phyloP scores from a whole-genome alignment of 768 basidiomycete genomes.

The Hygrophorus russula region DNA sequence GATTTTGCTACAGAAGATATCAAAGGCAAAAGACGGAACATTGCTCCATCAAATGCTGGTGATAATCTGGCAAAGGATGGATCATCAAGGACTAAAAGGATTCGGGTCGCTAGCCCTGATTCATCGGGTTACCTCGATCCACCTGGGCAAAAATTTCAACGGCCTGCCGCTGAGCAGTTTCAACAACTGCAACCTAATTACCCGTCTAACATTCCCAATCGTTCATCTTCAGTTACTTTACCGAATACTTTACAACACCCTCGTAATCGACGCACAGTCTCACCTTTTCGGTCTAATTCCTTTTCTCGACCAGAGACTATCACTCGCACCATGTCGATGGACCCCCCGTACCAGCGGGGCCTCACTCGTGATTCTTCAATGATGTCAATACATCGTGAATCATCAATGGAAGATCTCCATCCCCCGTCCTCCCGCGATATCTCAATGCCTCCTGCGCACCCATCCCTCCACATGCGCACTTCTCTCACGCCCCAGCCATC shows the following conservation, averaged over 20 bases:
- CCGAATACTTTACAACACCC: slow-evolving; percentile 17
- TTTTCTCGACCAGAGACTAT: slow-evolving; percentile 13
- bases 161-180: slow-evolving; percentile 15
- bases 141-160: slow-evolving; percentile 32
- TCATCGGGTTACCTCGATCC: slow-evolving; percentile 42
- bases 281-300: slow-evolving; percentile 29
- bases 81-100: slow-evolving; percentile 31
- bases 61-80: slow-evolving; percentile 22
- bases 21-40: slow-evolving; percentile 8
- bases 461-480: slow-evolving; percentile 50
- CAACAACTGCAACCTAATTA: slow-evolving; percentile 12
- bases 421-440: slow-evolving; percentile 24
- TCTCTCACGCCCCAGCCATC: slow-evolving; percentile 61
- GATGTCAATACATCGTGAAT: slow-evolving; percentile 28
- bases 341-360: slow-evolving; percentile 39
- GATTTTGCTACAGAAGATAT: slow-evolving; percentile 30
- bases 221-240: slow-evolving; percentile 16
- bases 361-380: slow-evolving; percentile 32
- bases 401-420: slow-evolving; percentile 20
- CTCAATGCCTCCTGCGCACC: slow-evolving; percentile 34
- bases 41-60: slow-evolving; percentile 8
- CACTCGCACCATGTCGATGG: slow-evolving; percentile 63
- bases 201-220: slow-evolving; percentile 13
- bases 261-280: slow-evolving; percentile 29
- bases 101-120: slow-evolving; percentile 41